Evolutionary conservation across 2,329 filamentous ascomycete genomes (phyloP).

Genomic region (Cryoendolithus antarcticus): DNA sequence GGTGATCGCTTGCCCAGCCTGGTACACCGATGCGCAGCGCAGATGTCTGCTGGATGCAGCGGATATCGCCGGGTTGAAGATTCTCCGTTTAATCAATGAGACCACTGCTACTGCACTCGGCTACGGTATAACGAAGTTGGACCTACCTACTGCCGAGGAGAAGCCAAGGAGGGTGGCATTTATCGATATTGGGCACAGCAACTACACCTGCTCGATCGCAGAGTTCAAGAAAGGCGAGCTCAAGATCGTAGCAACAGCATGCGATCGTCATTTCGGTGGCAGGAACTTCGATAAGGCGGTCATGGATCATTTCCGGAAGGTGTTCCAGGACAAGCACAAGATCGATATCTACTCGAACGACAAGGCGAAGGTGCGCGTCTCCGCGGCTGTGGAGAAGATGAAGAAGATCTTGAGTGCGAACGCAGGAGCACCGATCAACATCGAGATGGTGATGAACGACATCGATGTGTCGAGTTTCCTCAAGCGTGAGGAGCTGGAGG

Average conservation of each 20-base stretch:
- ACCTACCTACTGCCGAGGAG: constrained; percentile 79
- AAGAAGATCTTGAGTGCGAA: constrained; percentile 98
- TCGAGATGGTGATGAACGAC: constrained; percentile 98
- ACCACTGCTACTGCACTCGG: constrained; percentile 91
- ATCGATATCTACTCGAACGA: constrained; percentile 84
- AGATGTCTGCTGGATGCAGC: constrained; percentile 79
- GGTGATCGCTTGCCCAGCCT: constrained; percentile 86
- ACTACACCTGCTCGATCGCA: constrained; percentile 87
- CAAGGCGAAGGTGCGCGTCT: constrained; percentile 78
- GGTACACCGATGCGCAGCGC: constrained; percentile 94
- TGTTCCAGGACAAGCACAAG: constrained; percentile 97
- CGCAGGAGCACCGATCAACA: constrained; percentile 81
- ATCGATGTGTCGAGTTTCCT: constrained; percentile 80
- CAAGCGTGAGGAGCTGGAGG: constrained; percentile 88
- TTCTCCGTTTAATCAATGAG: constrained; percentile 92
- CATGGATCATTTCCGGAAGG: constrained; percentile 84
- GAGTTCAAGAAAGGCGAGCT: constrained; percentile 97
- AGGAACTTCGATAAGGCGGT: constrained; percentile 94
- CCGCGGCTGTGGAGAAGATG: constrained; percentile 84
- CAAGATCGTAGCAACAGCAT: constrained; percentile 81
- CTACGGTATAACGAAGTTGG: constrained; percentile 95
- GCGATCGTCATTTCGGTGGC: constrained; percentile 91
- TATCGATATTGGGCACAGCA: constrained; percentile 90
- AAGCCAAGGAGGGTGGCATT: constrained; percentile 84
- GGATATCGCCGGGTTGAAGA: constrained; percentile 85